Evolutionary conservation across 495 filamentous ascomycete genomes (phyloP).

Genomic region (Aspergillus nidulans): DNA sequence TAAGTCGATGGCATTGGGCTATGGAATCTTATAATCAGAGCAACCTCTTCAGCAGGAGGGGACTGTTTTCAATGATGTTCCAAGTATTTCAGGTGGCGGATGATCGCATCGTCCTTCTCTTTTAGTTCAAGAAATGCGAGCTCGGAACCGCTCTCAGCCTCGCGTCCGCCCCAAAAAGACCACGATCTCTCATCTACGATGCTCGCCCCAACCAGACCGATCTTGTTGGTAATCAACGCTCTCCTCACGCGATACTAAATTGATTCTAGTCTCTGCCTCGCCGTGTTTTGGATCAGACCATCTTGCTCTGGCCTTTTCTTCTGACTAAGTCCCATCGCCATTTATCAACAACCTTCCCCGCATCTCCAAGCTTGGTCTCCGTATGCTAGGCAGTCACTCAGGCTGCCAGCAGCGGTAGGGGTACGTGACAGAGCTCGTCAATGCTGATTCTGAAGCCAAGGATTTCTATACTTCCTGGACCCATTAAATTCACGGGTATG

Average conservation of each 20-base stretch:
- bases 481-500: too few relatives aligned
- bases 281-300: not conserved
- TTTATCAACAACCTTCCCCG: not conserved
- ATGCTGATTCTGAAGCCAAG: too few relatives aligned
- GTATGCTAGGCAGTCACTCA: not conserved
- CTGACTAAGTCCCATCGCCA: not conserved
- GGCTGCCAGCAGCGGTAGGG: too few relatives aligned
- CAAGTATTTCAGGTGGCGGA: not conserved
- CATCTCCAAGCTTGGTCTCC: not conserved
- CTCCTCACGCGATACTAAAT: not conserved
- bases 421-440: too few relatives aligned
- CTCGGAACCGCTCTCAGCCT: not conserved
- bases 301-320: slow-evolving; percentile 1
- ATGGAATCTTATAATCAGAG: not conserved
- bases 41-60: not conserved
- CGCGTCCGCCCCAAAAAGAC: not conserved
- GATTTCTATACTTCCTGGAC: too few relatives aligned
- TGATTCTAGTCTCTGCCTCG: not conserved
- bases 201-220: slow-evolving; percentile 1
- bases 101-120: slow-evolving; percentile 1
- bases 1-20: not conserved
- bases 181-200: not conserved
- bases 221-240: not conserved
- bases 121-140: not conserved
- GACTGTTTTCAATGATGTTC: not conserved